Conservation (phyloP, 163 green algal species). For the Scenedesmus sp. region DNA sequence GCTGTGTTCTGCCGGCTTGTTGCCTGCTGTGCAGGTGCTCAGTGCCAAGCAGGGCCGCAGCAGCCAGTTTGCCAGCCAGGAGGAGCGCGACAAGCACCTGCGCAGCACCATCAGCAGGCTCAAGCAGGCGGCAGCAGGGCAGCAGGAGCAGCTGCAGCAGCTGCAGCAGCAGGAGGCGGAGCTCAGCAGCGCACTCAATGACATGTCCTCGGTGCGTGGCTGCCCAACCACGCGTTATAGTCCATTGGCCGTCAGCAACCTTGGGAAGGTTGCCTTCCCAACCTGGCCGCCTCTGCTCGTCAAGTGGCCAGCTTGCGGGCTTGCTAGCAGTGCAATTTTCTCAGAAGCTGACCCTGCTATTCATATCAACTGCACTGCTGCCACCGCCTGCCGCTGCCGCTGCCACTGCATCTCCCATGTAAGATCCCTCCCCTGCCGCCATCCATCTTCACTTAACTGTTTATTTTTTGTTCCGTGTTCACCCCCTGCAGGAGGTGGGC, state of each 20-base stretch:
- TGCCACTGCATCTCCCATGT: not conserved
- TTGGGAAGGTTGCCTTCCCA: too few species aligned
- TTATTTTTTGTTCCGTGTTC: not conserved
- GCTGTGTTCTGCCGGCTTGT: too few species aligned
- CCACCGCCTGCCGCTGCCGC: not conserved
- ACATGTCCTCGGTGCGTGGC: slow-evolving; percentile 23
- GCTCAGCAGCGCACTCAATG: slow-evolving; percentile 59
- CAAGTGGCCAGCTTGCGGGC: too few species aligned
- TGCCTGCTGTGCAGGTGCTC: not conserved
- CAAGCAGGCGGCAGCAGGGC: slow-evolving; percentile 27
- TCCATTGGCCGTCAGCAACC: not conserved
- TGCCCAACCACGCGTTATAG: not conserved
- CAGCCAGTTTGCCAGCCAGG: slow-evolving; percentile 73
- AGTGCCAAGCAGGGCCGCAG: slow-evolving; percentile 81
- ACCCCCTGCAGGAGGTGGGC: slow-evolving; percentile 40
- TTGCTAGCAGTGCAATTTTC: too few species aligned
- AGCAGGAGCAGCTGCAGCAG: slow-evolving; percentile 52
- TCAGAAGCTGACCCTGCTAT: too few species aligned
- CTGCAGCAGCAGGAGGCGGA: slow-evolving; percentile 58
- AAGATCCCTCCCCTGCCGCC: not conserved
- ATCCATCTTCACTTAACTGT: too few species aligned
- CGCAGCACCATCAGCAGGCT: slow-evolving; percentile 12
- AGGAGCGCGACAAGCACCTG: slow-evolving; percentile 80
- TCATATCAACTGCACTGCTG: too few species aligned
- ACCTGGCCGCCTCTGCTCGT: too few species aligned